Evolutionary conservation across 2,329 filamentous ascomycete genomes (phyloP), one percentile per base, ranked within the genome.

Genomic region (Orbilia blumenaviensis): DNA sequence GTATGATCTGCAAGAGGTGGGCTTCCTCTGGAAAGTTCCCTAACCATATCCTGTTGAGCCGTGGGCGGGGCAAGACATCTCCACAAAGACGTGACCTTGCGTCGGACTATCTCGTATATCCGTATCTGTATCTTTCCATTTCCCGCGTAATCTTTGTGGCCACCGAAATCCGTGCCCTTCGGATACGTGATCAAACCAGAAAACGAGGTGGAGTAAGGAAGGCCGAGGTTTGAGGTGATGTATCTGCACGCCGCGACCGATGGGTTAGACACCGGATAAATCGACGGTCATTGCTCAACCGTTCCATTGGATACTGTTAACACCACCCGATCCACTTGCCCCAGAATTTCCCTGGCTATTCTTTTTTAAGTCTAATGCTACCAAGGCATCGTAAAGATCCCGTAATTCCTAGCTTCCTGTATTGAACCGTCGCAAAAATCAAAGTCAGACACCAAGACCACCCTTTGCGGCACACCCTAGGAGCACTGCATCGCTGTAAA

Each of bases 331-430:
- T 27, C 66, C 66, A 71, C 66, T 63, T 71, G 66, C 66, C 66
- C 66, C 66, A 71, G 66, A 71, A 56, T 71, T 48, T 66, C 44
- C 52, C 29, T 61, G 60, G 54, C 48, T 66, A 66, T 63, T 62
- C 56, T 63, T 36, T 46, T 71, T 60, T 63, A 54, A 34, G 56
- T 60, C 29, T 56, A 71, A 62, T 54, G 18, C 58, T 71, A 54
- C 56, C 56, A 63, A 71, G 32, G 36, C 46, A 54, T 54, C 42
- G 44, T 61, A 46, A 62, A 58, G 56, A 62, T 75, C 71, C 71
- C 71, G 71, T 68, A 75, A 68, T 75, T 68, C 71, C 71, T 75
- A 75, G 54, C 71, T 75, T 68, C 69, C 54, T 75, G 36, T 68
- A 62, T 64, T 60, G 48, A 64, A 62, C 63, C 71, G 63, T 67